Evolutionary conservation across 768 basidiomycete species (phyloP).

Genomic region (Tricholoma bakamatsutake): DNA sequence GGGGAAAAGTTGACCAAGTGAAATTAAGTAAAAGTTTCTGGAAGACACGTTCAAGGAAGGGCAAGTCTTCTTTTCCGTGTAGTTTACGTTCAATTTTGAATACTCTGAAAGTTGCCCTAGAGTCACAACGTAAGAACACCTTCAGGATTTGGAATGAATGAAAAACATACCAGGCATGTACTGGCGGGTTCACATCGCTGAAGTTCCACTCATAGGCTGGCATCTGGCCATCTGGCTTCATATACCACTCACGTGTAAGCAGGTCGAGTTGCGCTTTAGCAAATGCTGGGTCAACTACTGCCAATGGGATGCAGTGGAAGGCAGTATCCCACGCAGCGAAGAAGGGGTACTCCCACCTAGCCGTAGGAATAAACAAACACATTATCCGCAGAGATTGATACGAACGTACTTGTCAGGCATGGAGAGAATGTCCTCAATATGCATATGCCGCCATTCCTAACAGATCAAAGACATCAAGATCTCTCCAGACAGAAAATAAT

Average conservation of each 20-base stretch:
- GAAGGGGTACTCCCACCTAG: conserved; percentile 97
- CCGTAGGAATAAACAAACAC: conserved; percentile 6
- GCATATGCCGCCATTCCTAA: conserved; percentile 93
- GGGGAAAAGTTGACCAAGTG: conserved; percentile 61
- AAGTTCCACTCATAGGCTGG: conserved; percentile 99
- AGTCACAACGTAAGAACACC: background rate
- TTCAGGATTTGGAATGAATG: background rate
- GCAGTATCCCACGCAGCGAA: conserved; percentile 98
- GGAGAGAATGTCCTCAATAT: conserved; percentile 92
- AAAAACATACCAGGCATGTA: conserved; percentile 81
- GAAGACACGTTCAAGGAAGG: conserved; percentile 96
- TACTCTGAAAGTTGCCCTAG: conserved; percentile 91
- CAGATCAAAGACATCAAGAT: background rate
- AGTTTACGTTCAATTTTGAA: conserved; percentile 99
- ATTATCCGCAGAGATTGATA: background rate
- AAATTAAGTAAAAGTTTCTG: conserved; percentile 96
- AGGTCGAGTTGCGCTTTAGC: conserved; percentile 98
- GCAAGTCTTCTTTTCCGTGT: conserved; percentile 82
- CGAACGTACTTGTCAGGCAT: conserved; percentile 95
- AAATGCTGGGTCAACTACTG: conserved; percentile 90
- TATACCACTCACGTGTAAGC: conserved; percentile 97
- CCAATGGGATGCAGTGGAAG: conserved; percentile 98
- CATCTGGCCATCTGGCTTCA: conserved; percentile 98
- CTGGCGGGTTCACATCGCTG: conserved; percentile 96
- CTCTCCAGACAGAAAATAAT: background rate